These are phyloP conservation scores for Gypsophila paniculata DNA, from an alignment of 179 eudicot genomes.

Conservation along the genomic window DNA sequence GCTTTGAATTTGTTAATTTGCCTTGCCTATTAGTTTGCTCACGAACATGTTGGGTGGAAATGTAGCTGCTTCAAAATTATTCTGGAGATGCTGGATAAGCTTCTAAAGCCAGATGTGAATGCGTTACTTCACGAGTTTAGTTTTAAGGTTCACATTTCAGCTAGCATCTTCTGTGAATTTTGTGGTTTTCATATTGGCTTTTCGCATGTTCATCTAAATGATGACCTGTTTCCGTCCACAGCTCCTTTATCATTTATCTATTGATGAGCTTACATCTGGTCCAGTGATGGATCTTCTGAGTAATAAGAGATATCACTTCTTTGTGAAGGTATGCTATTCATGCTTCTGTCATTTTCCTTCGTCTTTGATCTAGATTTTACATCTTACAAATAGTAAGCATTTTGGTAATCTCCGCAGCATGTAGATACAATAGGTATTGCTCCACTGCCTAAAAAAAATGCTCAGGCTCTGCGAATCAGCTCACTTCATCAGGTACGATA, in stretches of 20 bases:
- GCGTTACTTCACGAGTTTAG: conserved; percentile 93
- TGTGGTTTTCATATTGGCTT: not conserved
- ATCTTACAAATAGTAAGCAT: not conserved
- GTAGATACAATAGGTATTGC: conserved; percentile 70
- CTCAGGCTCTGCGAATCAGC: conserved; percentile 81
- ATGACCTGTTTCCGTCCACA: conserved; percentile 34
- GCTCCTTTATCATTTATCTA: conserved; percentile 86
- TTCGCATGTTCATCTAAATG: conserved; percentile 10
- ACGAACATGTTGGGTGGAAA: conserved; percentile 12
- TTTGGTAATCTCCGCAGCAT: conserved; percentile 47
- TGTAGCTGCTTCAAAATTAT: conserved; percentile 92
- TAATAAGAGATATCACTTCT: conserved; percentile 71
- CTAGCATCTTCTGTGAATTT: not conserved
- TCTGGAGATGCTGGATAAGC: conserved; percentile 84
- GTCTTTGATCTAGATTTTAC: not conserved
- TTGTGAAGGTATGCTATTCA: conserved; percentile 60
- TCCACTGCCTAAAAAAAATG: conserved; percentile 83
- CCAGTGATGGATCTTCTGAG: conserved; percentile 85
- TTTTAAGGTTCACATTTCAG: conserved; percentile 56
- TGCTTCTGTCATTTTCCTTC: conserved; percentile 3
- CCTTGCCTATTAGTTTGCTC: conserved; percentile 14
- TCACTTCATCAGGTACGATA: conserved; percentile 84
- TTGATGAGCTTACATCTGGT: conserved; percentile 79
- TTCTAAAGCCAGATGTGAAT: conserved; percentile 70
- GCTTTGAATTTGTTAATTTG: not conserved